Percentiles rank a stretch among this genome's conserved stretches.
phyloP scores from a whole-genome alignment of 768 basidiomycete genomes.

The Russula brevipes region DNA sequence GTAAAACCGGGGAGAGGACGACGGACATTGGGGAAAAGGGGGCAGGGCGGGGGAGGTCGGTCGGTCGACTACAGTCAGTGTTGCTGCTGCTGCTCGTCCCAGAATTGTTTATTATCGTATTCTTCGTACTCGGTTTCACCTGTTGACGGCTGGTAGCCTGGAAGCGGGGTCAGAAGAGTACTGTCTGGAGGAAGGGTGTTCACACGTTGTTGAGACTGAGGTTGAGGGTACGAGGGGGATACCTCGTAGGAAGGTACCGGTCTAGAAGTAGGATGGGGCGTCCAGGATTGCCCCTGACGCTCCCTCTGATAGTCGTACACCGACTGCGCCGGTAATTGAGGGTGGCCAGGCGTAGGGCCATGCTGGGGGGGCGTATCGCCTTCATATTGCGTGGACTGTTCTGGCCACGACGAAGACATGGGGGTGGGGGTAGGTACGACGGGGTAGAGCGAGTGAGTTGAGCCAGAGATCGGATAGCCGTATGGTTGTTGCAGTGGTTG shows the following conservation, averaged over 20 bases:
- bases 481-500: conserved; percentile 12
- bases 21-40: too few species aligned
- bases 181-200: conserved; percentile 51
- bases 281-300: conserved; percentile 17
- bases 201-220: conserved; percentile 23
- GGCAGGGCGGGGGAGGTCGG: background rate
- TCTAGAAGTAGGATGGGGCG: conserved; percentile 9
- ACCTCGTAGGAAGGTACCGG: conserved; percentile 11
- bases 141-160: conserved; percentile 45
- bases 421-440: conserved; percentile 5
- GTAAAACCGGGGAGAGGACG: background rate
- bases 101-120: conserved; percentile 18
- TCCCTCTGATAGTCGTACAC: conserved; percentile 20
- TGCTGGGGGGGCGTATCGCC: conserved; percentile 10
- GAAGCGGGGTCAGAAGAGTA: conserved; percentile 66
- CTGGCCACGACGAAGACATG: conserved; percentile 16
- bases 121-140: conserved; percentile 28
- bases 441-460: conserved; percentile 14
- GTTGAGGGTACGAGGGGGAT: conserved; percentile 13
- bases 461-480: conserved; percentile 8
- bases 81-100: conserved; percentile 20
- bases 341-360: conserved; percentile 1
- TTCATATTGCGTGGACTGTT: conserved; percentile 18
- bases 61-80: conserved; percentile 2
- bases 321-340: conserved; percentile 8